These are phyloP conservation scores for Aurantiochytrium sp. DNA, from an alignment of 108 stramenopile species.

Conservation along the genomic window DNA sequence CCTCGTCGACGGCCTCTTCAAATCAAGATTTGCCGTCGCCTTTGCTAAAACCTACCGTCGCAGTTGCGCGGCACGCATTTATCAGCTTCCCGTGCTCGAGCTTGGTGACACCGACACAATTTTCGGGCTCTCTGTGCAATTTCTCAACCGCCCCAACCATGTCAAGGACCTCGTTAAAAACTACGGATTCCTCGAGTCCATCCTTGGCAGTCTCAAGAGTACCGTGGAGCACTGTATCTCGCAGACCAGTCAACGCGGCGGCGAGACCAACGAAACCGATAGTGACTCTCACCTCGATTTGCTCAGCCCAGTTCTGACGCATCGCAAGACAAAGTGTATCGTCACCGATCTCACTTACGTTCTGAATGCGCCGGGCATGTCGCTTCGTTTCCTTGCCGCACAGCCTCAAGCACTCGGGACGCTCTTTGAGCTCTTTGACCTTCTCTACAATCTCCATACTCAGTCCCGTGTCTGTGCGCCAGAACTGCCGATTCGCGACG, in stretches of 20 bases:
- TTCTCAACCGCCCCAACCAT: slow-evolving; percentile 11
- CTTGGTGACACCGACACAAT: neutral
- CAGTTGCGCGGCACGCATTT: neutral
- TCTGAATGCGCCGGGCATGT: neutral
- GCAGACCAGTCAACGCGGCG: no score
- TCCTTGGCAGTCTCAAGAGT: neutral
- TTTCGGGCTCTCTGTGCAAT: slow-evolving; percentile 10
- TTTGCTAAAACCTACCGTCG: neutral
- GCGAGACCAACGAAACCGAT: no score
- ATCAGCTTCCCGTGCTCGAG: neutral
- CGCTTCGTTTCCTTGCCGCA: neutral
- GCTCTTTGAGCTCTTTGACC: neutral
- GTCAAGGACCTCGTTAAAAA: neutral
- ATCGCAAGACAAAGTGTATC: neutral
- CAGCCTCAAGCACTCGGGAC: neutral
- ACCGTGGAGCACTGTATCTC: neutral
- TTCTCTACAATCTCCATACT: neutral
- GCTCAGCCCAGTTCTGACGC: slow-evolving; percentile 13
- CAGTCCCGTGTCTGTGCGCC: neutral
- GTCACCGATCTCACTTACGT: neutral
- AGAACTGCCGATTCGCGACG: neutral
- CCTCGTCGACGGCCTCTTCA: slow-evolving; percentile 1
- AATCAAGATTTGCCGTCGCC: neutral
- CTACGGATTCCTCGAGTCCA: neutral
- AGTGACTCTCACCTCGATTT: neutral